These are phyloP conservation scores for Magnusiomyces fungicola DNA, from an alignment of 1,139 yeast genomes.

Conservation along the genomic window DNA sequence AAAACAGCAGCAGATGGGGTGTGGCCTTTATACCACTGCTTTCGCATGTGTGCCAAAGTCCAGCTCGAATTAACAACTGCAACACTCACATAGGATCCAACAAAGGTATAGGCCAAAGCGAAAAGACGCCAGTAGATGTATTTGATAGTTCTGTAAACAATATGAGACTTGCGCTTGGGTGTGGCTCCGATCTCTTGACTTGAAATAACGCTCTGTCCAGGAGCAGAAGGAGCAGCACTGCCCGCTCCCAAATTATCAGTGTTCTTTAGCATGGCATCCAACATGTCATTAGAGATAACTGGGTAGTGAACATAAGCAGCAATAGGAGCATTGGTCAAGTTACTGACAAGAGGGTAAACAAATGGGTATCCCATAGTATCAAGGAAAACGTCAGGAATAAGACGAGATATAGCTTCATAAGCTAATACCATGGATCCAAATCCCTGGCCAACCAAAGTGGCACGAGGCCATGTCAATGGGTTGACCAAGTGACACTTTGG, in stretches of 20 bases:
- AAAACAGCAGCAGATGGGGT: conserved; percentile 12
- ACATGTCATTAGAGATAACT: conserved; percentile 81
- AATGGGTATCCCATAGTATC: conserved; percentile 96
- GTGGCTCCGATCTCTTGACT: too few species aligned
- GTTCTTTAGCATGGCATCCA: conserved; percentile 28
- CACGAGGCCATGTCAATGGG: conserved; percentile 64
- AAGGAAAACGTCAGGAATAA: conserved; percentile 84
- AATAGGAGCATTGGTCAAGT: conserved; percentile 60
- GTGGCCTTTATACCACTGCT: conserved; percentile 48
- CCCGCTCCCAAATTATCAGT: conserved; percentile 14
- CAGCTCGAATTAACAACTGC: conserved; percentile 83
- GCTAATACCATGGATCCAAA: conserved; percentile 66
- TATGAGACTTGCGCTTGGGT: conserved; percentile 2
- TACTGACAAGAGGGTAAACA: conserved; percentile 45
- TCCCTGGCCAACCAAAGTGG: conserved; percentile 84
- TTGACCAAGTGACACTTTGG: conserved; percentile 59
- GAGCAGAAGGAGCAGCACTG: neutral
- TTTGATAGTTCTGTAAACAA: conserved; percentile 35
- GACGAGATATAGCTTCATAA: conserved; percentile 58
- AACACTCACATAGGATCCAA: conserved; percentile 60
- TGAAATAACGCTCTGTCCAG: neutral
- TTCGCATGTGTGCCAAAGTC: conserved; percentile 69
- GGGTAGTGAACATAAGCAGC: conserved; percentile 92
- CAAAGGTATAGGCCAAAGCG: conserved; percentile 47
- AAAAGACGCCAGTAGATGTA: conserved; percentile 67